A percentile compares a stretch with the other conserved stretches of the same genome.
phyloP scores from a whole-genome alignment of 2,329 filamentous ascomycete species.

The Penicillium sp. region DNA sequence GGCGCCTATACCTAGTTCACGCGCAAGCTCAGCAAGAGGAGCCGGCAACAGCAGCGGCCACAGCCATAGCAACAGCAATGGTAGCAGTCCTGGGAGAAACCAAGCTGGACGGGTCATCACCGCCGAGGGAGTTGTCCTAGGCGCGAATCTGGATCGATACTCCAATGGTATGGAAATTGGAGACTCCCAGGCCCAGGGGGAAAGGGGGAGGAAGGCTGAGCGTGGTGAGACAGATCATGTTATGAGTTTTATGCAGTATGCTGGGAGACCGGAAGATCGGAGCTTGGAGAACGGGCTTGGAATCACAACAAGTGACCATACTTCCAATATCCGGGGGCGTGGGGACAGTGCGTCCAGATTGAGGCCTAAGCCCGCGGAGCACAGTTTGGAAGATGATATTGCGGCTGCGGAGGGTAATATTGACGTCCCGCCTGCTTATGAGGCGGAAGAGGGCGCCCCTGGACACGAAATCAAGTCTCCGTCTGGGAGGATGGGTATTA shows the following conservation, averaged over 20 bases:
- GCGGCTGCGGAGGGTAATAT: neutral
- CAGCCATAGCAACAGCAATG: neutral
- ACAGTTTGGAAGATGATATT: neutral
- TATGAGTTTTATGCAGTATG: slow-evolving; percentile 32
- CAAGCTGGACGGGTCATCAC: slow-evolving; percentile 21
- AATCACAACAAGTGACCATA: neutral
- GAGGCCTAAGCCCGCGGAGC: neutral
- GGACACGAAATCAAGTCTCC: slow-evolving; percentile 14
- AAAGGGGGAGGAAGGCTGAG: neutral
- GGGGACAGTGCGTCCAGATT: neutral
- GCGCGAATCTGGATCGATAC: slow-evolving; percentile 26
- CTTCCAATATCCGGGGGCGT: neutral
- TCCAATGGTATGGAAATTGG: slow-evolving; percentile 3
- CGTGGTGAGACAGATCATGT: slow-evolving; percentile 14
- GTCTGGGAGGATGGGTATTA: slow-evolving; percentile 8
- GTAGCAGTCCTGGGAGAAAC: neutral
- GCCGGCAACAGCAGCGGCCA: neutral
- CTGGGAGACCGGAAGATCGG: neutral
- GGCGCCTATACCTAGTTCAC: neutral
- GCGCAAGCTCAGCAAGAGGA: neutral
- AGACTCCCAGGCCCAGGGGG: neutral
- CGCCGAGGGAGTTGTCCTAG: slow-evolving; percentile 27
- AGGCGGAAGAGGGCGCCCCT: slow-evolving; percentile 1
- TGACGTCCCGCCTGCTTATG: slow-evolving; percentile 18
- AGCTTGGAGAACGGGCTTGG: neutral